Evolutionary conservation across 1,284 basidiomycete species (phyloP).

Genomic region (Fistulina hepatica): DNA sequence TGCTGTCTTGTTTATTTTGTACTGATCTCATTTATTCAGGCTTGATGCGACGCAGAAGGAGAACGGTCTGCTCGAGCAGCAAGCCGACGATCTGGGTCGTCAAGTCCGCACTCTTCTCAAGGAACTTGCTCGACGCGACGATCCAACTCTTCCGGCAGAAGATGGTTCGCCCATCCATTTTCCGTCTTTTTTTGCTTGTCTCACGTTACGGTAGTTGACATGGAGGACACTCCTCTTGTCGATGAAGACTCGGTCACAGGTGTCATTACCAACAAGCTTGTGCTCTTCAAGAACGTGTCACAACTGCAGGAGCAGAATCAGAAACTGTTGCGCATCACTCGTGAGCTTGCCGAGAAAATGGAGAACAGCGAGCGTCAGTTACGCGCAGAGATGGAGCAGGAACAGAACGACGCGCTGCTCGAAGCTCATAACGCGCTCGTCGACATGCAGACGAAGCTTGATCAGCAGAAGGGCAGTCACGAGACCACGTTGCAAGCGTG

Average conservation of each 20-base stretch:
- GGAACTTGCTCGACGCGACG: slow-evolving; percentile 71
- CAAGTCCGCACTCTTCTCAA: slow-evolving; percentile 77
- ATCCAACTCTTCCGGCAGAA: slow-evolving; percentile 69
- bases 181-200: no score
- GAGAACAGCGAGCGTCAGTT: slow-evolving; percentile 68
- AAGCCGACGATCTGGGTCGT: slow-evolving; percentile 77
- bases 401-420: slow-evolving; percentile 71
- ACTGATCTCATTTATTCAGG: slow-evolving; percentile 52
- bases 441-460: slow-evolving; percentile 66
- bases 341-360: slow-evolving; percentile 71
- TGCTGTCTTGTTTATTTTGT: no score
- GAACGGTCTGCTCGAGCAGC: slow-evolving; percentile 61
- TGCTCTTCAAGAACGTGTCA: slow-evolving; percentile 77
- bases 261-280: slow-evolving; percentile 84
- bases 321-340: slow-evolving; percentile 73
- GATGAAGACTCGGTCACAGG: slow-evolving; percentile 55
- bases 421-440: slow-evolving; percentile 85
- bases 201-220: slow-evolving; percentile 18
- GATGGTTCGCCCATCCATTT: no score
- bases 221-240: slow-evolving; percentile 14
- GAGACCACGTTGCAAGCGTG: slow-evolving; percentile 69
- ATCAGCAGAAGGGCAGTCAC: slow-evolving; percentile 54
- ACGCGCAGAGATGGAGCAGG: slow-evolving; percentile 49
- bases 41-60: slow-evolving; percentile 54
- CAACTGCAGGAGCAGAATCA: slow-evolving; percentile 86